phyloP scores from a whole-genome alignment of 345 rosid genomes.

The Chamaenerion angustifolium region DNA sequence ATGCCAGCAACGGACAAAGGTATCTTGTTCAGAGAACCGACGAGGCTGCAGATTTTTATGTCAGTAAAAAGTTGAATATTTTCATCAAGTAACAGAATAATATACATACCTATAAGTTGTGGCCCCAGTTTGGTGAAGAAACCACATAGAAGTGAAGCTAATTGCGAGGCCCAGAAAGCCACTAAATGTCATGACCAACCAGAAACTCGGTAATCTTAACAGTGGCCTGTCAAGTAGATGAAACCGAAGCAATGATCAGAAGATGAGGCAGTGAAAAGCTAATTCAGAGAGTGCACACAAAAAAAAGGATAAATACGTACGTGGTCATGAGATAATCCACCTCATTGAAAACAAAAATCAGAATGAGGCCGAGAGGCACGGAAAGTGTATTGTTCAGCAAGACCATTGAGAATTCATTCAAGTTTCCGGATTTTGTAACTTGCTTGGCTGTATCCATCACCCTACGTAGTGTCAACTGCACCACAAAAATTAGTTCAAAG shows the following conservation, averaged over 20 bases:
- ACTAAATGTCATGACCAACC: conserved; percentile 83
- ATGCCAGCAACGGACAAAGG: conserved; percentile 83
- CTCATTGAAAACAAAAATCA: conserved; percentile 68
- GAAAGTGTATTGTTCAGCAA: conserved; percentile 88
- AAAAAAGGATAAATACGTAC: conserved; percentile 28
- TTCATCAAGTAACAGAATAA: conserved; percentile 1
- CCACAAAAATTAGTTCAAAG: conserved; percentile 9
- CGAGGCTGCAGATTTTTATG: conserved; percentile 50
- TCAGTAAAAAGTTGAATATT: not conserved
- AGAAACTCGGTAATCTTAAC: conserved; percentile 62
- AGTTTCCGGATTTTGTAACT: conserved; percentile 72
- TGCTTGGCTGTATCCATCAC: conserved; percentile 98
- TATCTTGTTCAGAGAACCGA: conserved; percentile 91
- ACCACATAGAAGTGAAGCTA: conserved; percentile 99
- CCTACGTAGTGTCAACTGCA: conserved; percentile 83
- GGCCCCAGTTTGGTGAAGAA: conserved; percentile 98
- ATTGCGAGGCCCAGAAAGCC: conserved; percentile 92
- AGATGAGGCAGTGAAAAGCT: not conserved
- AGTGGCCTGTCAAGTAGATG: conserved; percentile 49
- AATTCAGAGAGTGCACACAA: not conserved
- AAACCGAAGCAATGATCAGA: not conserved
- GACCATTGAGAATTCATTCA: conserved; percentile 97
- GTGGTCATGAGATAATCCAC: conserved; percentile 61
- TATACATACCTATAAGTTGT: conserved; percentile 77
- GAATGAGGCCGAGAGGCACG: conserved; percentile 71